Evolutionary conservation across 2,329 filamentous ascomycete genomes (phyloP).

Genomic region (Exophiala sideris): DNA sequence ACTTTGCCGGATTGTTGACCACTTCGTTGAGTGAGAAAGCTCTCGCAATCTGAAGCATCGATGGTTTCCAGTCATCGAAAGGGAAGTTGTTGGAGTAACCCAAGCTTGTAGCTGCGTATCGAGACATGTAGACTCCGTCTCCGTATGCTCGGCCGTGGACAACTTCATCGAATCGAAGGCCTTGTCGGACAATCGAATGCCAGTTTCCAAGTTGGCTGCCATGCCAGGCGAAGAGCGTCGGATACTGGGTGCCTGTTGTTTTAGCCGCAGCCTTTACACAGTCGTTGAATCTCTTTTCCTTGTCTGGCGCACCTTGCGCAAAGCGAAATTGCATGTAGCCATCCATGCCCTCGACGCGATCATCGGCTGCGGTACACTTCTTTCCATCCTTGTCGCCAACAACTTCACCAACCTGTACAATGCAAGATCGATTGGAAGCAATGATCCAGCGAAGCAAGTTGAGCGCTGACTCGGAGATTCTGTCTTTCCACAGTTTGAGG

Average conservation of each 20-base stretch:
- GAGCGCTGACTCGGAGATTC: slow-evolving; percentile 63
- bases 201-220: slow-evolving; percentile 74
- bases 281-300: slow-evolving; percentile 70
- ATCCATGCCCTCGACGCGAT: slow-evolving; percentile 61
- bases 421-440: slow-evolving; percentile 82
- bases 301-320: slow-evolving; percentile 82
- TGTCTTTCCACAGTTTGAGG: slow-evolving; percentile 54
- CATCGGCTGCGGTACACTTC: slow-evolving; percentile 30
- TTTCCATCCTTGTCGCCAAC: slow-evolving; percentile 17
- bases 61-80: slow-evolving; percentile 61
- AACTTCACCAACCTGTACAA: slow-evolving; percentile 65
- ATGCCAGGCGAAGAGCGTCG: slow-evolving; percentile 83
- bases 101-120: slow-evolving; percentile 54
- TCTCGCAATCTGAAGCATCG: slow-evolving; percentile 55
- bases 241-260: slow-evolving; percentile 45
- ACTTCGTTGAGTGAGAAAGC: slow-evolving; percentile 81
- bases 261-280: slow-evolving; percentile 52
- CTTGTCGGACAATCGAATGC: slow-evolving; percentile 84
- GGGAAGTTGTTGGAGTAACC: slow-evolving; percentile 43
- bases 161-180: slow-evolving; percentile 66
- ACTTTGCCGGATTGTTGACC: slow-evolving; percentile 67
- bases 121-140: slow-evolving; percentile 77
- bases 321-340: slow-evolving; percentile 80
- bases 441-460: slow-evolving; percentile 81
- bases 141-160: slow-evolving; percentile 68